Conservation (phyloP, 805 yeast genomes). For the Myxozyma mucilagina region DNA sequence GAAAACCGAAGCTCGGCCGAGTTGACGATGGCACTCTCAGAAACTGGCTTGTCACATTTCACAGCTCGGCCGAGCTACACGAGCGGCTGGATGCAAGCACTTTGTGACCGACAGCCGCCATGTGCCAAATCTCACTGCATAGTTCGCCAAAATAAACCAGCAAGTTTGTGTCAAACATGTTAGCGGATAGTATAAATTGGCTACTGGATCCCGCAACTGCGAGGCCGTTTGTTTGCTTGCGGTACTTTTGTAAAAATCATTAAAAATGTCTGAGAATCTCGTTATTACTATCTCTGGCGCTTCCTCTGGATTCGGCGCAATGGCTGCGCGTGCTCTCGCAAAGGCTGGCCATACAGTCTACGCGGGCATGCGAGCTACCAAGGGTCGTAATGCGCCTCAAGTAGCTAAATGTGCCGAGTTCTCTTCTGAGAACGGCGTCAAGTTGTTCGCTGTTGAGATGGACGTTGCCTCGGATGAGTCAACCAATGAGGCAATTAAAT, state of each 20-base stretch:
- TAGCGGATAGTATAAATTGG: no score
- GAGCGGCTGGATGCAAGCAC: no score
- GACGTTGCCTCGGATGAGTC: constrained; percentile 11
- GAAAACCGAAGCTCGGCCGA: no score
- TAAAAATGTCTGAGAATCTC: background rate
- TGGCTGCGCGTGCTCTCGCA: constrained; percentile 12
- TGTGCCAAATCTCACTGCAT: no score
- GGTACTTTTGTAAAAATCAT: background rate
- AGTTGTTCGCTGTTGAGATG: constrained; percentile 2
- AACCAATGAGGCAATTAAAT: background rate
- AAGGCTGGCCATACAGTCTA: constrained; percentile 11
- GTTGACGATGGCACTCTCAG: no score
- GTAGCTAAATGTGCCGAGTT: constrained; percentile 4
- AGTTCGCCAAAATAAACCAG: no score
- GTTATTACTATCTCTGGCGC: constrained; percentile 12
- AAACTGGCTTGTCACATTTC: no score
- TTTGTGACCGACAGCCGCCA: no score
- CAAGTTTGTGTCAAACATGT: no score
- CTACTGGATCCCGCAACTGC: no score
- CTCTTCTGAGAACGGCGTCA: constrained; percentile 1
- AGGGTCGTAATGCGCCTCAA: background rate
- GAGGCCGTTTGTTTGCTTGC: no score
- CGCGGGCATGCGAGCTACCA: constrained; percentile 13
- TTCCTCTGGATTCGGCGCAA: constrained; percentile 10
- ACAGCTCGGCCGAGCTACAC: no score